Evolutionary conservation across 2,329 filamentous ascomycete genomes (phyloP).

Genomic region (Pyrenochaeta sp.): DNA sequence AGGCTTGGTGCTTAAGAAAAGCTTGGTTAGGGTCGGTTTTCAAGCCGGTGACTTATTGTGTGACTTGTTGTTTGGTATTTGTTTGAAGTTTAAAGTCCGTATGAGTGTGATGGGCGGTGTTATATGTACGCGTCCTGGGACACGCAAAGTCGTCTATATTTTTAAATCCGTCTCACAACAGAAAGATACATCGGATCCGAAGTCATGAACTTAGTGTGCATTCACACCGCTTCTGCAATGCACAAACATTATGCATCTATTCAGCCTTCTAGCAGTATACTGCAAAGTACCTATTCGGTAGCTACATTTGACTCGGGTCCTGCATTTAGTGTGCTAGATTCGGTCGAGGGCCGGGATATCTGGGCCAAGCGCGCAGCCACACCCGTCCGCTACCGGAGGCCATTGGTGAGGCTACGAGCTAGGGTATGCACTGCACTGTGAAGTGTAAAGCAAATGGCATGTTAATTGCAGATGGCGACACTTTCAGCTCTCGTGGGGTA

Average conservation of each 20-base stretch:
- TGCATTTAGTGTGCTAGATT: neutral
- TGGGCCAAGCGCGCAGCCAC: constrained; percentile 1
- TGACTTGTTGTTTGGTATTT: neutral
- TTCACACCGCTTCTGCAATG: neutral
- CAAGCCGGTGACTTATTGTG: neutral
- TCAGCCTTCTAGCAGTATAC: constrained; percentile 1
- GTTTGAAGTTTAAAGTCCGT: constrained; percentile 5
- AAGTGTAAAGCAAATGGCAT: neutral
- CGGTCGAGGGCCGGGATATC: neutral
- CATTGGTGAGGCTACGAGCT: neutral
- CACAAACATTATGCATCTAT: neutral
- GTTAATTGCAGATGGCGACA: neutral
- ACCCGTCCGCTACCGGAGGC: neutral
- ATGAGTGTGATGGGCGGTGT: constrained; percentile 2
- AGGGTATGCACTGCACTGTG: neutral
- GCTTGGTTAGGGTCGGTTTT: neutral
- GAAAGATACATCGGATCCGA: neutral
- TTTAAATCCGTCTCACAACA: neutral
- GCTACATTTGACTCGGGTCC: neutral
- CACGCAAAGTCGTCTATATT: neutral
- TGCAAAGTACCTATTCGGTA: neutral
- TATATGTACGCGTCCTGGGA: constrained; percentile 6
- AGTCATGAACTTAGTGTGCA: neutral
- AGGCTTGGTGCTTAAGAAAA: neutral
- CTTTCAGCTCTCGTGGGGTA: neutral